A percentile compares a stretch with the other conserved stretches of the same genome.
These are phyloP conservation scores for Hypoxylon fragiforme DNA, from an alignment of 495 filamentous ascomycete species.

Conservation along the genomic window DNA sequence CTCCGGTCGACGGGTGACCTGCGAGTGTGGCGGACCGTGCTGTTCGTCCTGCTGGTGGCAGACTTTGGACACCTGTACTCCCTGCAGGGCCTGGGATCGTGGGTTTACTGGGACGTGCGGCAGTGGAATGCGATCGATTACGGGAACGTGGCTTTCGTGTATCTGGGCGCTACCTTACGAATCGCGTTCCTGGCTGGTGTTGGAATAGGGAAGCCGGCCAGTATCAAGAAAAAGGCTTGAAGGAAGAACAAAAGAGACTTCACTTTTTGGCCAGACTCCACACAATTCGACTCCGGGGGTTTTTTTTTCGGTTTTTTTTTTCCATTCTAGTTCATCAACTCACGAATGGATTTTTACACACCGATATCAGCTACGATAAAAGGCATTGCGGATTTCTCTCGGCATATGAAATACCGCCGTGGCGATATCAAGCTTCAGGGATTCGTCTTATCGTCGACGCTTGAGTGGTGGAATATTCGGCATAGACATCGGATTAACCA, in stretches of 20 bases:
- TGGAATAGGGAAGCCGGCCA: constrained; percentile 43
- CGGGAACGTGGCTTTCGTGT: constrained; percentile 67
- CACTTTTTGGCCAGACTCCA: no score
- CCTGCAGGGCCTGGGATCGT: constrained; percentile 51
- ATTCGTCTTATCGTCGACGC: constrained; percentile 10
- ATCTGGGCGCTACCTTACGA: constrained; percentile 58
- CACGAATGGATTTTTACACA: no score
- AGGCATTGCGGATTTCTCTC: no score
- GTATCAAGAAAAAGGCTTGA: constrained; percentile 15
- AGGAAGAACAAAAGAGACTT: no score
- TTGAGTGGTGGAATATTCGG: constrained; percentile 36
- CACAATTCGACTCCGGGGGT: no score
- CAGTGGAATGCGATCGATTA: constrained; percentile 67
- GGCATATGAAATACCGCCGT: constrained; percentile 27
- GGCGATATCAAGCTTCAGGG: constrained; percentile 11
- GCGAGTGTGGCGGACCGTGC: constrained; percentile 64
- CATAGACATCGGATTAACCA: constrained; percentile 23
- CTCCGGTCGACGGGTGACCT: constrained; percentile 64
- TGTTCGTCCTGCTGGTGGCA: constrained; percentile 64
- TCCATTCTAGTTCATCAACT: no score
- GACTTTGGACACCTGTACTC: constrained; percentile 71
- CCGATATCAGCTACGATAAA: background rate
- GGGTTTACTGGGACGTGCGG: constrained; percentile 59
- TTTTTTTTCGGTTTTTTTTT: no score
- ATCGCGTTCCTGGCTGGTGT: constrained; percentile 58